Evolutionary conservation across 805 yeast genomes (phyloP), one percentile per base, ranked within the genome.

Genomic region (Pichia californica): DNA sequence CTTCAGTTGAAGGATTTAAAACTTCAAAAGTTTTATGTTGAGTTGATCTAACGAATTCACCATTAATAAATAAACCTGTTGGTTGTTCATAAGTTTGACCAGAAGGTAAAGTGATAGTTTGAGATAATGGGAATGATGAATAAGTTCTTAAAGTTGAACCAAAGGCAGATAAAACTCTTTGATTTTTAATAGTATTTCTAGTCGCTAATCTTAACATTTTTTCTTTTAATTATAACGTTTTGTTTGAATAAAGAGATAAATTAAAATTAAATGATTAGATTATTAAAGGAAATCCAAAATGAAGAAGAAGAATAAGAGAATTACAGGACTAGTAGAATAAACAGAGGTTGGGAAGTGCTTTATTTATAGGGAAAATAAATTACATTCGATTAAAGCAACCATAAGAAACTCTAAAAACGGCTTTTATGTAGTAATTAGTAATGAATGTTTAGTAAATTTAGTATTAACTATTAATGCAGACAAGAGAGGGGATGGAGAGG

Each of bases 1-100:
- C 86, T 64, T 82, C 89, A 19, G 84, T 80, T 31, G 85, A 73
- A 30, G 88, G 88, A 54, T 79, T 73, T 37, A 77, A 61, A 28
- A 80, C 84, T 51, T 71, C 76, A 53, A 81, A 79, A 23, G 87
- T 76, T 63, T 77, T 74, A 51, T 73, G 75, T 43, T 68, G 69
- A 51, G 66, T 62, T n/a, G 83, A 73, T 38, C 64, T 50, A 38
- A 79, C 83, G 51, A 76, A 77, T 60, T 79, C 77, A 61, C 76
- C 76, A 67, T 78, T 76, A 58, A 79, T 79, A 69, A 78, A 78
- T 57, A 77, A 62, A 53, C 85, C 85, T 42, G 77, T 74, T 42
- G 69, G 69, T 52, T 65, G 69, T 35, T 55, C 58, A 47, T 57
- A 59, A 7, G 61, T 45, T 45, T 59, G 55, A 54, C 64, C 63